Evolutionary conservation across 2,329 filamentous ascomycete species (phyloP).

Genomic region (Sporothrix luriei): DNA sequence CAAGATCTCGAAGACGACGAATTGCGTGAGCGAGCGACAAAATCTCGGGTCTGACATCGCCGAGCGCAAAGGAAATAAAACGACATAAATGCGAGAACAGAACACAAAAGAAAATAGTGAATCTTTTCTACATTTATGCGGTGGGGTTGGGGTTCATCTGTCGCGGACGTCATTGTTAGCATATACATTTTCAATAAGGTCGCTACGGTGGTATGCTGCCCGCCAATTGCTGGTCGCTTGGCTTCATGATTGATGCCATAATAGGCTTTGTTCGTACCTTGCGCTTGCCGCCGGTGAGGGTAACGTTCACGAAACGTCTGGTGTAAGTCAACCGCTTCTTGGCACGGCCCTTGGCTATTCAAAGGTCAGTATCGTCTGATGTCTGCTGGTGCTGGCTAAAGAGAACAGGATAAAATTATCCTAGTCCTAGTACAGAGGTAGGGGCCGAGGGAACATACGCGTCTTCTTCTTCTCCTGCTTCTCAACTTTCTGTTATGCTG

Average conservation of each 20-base stretch:
- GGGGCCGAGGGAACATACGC: constrained; percentile 43
- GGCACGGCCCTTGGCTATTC: constrained; percentile 80
- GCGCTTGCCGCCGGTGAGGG: constrained; percentile 88
- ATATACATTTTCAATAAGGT: not conserved
- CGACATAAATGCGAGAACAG: constrained; percentile 9
- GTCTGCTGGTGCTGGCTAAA: not conserved
- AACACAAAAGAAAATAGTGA: constrained; percentile 16
- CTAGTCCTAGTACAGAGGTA: no score
- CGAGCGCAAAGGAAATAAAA: constrained; percentile 9
- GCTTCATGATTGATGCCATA: not conserved
- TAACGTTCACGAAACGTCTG: constrained; percentile 97
- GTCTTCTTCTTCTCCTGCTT: constrained; percentile 94
- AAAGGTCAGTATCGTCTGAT: constrained; percentile 21
- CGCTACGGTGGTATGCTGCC: no score
- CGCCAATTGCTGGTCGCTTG: not conserved
- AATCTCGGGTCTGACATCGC: not conserved
- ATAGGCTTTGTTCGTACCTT: constrained; percentile 66
- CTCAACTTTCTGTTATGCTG: constrained; percentile 52
- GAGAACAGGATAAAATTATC: not conserved
- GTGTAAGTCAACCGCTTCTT: constrained; percentile 97
- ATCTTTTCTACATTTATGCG: constrained; percentile 30
- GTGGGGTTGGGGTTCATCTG: constrained; percentile 39
- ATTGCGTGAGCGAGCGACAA: constrained; percentile 9
- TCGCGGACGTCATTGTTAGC: not conserved
- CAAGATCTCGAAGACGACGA: not conserved